phyloP scores from a whole-genome alignment of 352 stramenopile genomes.

The Pilasporangium apinafurcum region DNA sequence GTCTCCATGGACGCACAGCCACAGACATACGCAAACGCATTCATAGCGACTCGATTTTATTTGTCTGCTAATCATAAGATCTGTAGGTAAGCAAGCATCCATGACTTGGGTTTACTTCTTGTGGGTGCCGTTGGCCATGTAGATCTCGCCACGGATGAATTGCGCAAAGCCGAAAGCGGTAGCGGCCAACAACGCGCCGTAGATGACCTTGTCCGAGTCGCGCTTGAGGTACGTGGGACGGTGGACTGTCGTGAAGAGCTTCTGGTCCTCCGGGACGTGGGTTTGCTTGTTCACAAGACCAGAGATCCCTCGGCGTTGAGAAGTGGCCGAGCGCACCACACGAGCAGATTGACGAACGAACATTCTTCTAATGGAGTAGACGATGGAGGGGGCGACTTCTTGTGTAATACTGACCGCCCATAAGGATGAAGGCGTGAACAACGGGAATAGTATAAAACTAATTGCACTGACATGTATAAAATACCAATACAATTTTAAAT shows the following conservation, averaged over 20 bases:
- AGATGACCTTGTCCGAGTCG: conserved; percentile 40
- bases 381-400: too few relatives aligned
- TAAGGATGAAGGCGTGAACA: too few relatives aligned
- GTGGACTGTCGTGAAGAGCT: conserved; percentile 58
- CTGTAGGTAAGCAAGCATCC: too few relatives aligned
- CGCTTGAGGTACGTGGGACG: conserved; percentile 64
- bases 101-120: too few relatives aligned
- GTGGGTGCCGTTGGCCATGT: conserved; percentile 57
- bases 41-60: too few relatives aligned
- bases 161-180: conserved; percentile 53
- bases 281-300: conserved; percentile 66
- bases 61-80: too few relatives aligned
- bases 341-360: conserved; percentile 47
- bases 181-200: conserved; percentile 24
- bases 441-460: too few relatives aligned
- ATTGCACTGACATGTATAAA: too few relatives aligned
- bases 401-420: too few relatives aligned
- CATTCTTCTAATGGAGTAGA: conserved; percentile 34
- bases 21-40: too few relatives aligned
- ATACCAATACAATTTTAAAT: too few relatives aligned
- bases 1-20: too few relatives aligned
- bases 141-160: conserved; percentile 52
- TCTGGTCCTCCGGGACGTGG: conserved; percentile 49
- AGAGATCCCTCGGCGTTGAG: conserved; percentile 42
- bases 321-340: conserved; percentile 12